These are phyloP conservation scores for Stygiomarasmius scandens DNA, from an alignment of 1,284 basidiomycete genomes.

Conservation along the genomic window DNA sequence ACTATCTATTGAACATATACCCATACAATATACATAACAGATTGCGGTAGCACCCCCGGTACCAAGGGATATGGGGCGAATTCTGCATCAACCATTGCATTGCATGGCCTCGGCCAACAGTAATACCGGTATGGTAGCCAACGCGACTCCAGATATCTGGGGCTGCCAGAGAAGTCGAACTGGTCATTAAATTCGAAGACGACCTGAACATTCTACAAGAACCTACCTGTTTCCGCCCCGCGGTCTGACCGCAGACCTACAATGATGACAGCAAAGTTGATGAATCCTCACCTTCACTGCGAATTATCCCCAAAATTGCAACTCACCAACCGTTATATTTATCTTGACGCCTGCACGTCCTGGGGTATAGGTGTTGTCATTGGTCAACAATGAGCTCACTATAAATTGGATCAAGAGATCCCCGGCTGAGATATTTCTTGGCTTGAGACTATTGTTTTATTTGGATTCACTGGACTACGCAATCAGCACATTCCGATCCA, in stretches of 20 bases:
- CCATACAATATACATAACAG: constrained; percentile 27
- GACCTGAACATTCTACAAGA: constrained; percentile 19
- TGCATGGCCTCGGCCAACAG: constrained; percentile 26
- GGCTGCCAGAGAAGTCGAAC: constrained; percentile 17
- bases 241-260: neutral
- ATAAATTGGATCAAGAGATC: neutral
- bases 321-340: neutral
- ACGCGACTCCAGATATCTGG: constrained; percentile 32
- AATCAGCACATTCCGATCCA: neutral
- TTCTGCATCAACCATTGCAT: constrained; percentile 30
- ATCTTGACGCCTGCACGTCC: constrained; percentile 4
- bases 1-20: too few species aligned
- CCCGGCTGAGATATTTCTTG: constrained; percentile 9
- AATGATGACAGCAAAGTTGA: neutral
- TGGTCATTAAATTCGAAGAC: constrained; percentile 32
- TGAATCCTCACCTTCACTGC: neutral
- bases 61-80: constrained; percentile 15
- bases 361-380: constrained; percentile 10
- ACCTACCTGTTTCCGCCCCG: constrained; percentile 7
- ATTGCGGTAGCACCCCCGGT: constrained; percentile 25
- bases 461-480: neutral
- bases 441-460: constrained; percentile 10
- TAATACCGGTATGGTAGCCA: constrained; percentile 32
- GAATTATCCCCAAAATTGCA: neutral
- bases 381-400: neutral